A percentile compares a stretch with the other conserved stretches of the same genome.
Evolutionary conservation across 805 yeast species (phyloP).

Genomic region (Candida koratica): DNA sequence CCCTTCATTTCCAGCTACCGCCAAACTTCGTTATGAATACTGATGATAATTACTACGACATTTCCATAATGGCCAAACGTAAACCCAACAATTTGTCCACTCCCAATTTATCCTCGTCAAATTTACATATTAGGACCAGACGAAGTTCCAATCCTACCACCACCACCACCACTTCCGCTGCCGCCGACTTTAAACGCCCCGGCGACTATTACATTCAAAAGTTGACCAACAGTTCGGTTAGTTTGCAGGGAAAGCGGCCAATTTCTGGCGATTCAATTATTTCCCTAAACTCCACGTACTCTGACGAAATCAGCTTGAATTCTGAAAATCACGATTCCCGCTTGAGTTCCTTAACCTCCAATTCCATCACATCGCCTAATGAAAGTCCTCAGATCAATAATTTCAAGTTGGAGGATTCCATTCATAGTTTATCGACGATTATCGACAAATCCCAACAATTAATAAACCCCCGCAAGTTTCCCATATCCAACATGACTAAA

Average conservation of each 20-base stretch:
- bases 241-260: slow-evolving; percentile 22
- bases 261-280: slow-evolving; percentile 30
- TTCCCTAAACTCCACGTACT: slow-evolving; percentile 28
- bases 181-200: slow-evolving; percentile 27
- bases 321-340: slow-evolving; percentile 34
- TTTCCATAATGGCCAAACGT: slow-evolving; percentile 20
- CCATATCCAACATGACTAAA: slow-evolving; percentile 1
- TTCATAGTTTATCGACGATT: slow-evolving; percentile 15
- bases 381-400: slow-evolving; percentile 17
- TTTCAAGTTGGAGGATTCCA: slow-evolving; percentile 13
- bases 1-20: not conserved
- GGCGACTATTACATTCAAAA: slow-evolving; percentile 38
- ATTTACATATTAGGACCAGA: slow-evolving; percentile 7
- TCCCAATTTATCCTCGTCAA: slow-evolving; percentile 8
- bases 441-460: slow-evolving; percentile 7
- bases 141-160: slow-evolving; percentile 9
- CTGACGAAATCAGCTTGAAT: slow-evolving; percentile 35
- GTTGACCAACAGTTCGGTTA: slow-evolving; percentile 21
- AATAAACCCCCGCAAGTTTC: slow-evolving; percentile 2
- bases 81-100: slow-evolving; percentile 10
- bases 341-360: slow-evolving; percentile 33
- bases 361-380: slow-evolving; percentile 17
- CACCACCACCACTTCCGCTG: slow-evolving; percentile 2
- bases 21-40: slow-evolving; percentile 7
- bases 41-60: slow-evolving; percentile 26